phyloP scores from a whole-genome alignment of 202 grass and related monocot genomes.

The Carex arenaria region DNA sequence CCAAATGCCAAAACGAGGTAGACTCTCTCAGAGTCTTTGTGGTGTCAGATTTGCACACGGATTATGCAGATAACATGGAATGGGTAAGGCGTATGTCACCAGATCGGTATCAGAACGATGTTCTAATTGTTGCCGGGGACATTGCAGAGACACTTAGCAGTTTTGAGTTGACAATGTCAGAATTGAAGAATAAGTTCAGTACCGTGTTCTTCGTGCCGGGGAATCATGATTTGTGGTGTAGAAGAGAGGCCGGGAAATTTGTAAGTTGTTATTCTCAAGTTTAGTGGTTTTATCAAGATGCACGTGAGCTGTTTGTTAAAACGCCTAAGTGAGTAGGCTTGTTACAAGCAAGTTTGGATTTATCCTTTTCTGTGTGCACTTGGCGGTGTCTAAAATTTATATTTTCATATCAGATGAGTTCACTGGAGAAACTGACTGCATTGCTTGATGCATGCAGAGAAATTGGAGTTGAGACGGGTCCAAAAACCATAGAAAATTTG shows the following conservation, averaged over 20 bases:
- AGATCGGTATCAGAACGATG: conserved; percentile 36
- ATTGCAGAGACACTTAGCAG: conserved; percentile 68
- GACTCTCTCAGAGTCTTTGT: conserved; percentile 61
- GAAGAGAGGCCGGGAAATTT: conserved; percentile 54
- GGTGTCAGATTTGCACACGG: conserved; percentile 86
- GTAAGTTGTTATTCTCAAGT: conserved; percentile 35
- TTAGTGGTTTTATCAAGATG: conserved; percentile 1
- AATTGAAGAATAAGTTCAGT: conserved; percentile 51
- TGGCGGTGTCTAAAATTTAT: conserved; percentile 37
- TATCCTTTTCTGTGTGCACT: conserved; percentile 29
- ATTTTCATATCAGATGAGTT: conserved; percentile 81
- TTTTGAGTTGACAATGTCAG: conserved; percentile 66
- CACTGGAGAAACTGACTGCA: conserved; percentile 90
- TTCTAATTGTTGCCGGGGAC: conserved; percentile 85
- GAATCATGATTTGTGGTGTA: conserved; percentile 93
- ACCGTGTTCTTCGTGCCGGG: conserved; percentile 80
- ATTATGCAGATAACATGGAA: conserved; percentile 89
- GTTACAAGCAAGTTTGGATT: background rate
- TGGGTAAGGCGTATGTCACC: conserved; percentile 65
- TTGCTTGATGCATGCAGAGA: conserved; percentile 94
- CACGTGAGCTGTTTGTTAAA: conserved; percentile 36
- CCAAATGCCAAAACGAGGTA: conserved; percentile 14
- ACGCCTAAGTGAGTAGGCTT: conserved; percentile 13
- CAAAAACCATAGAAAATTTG: conserved; percentile 64
- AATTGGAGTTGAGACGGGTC: conserved; percentile 79